phyloP scores from a whole-genome alignment of 495 filamentous ascomycete species.

The Trichodelitschia bisporula region DNA sequence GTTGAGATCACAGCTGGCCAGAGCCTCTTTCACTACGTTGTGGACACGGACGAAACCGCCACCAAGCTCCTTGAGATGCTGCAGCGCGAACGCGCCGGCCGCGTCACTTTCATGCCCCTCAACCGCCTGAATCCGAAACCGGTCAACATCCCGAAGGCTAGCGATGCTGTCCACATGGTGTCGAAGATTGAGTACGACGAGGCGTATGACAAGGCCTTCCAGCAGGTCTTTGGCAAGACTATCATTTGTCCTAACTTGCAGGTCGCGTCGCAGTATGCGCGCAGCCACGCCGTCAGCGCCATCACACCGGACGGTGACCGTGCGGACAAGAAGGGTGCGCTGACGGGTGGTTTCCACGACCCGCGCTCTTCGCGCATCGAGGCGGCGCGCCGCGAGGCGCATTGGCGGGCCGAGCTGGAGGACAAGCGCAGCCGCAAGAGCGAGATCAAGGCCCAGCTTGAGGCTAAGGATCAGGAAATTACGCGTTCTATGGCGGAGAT shows the following conservation, averaged over 20 bases:
- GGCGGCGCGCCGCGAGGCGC: constrained; percentile 50
- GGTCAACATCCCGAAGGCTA: constrained; percentile 55
- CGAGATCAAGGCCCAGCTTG: constrained; percentile 40
- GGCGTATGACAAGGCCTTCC: constrained; percentile 60
- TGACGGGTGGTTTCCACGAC: constrained; percentile 86
- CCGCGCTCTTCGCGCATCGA: constrained; percentile 58
- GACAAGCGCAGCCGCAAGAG: constrained; percentile 27
- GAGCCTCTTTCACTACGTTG: constrained; percentile 89
- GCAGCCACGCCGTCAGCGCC: constrained; percentile 71
- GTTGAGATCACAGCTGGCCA: constrained; percentile 83
- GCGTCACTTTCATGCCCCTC: constrained; percentile 86
- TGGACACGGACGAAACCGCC: constrained; percentile 77
- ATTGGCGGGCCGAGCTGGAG: constrained; percentile 52
- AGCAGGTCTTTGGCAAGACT: constrained; percentile 85
- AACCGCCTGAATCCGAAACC: constrained; percentile 45
- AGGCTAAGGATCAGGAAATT: constrained; percentile 62
- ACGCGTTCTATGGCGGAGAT: constrained; percentile 57
- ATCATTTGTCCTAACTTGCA: constrained; percentile 79
- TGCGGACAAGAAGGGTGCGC: constrained; percentile 76
- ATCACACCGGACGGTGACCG: constrained; percentile 89
- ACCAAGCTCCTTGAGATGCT: constrained; percentile 57
- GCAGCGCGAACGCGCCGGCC: constrained; percentile 54
- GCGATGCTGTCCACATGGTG: constrained; percentile 68
- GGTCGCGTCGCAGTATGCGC: constrained; percentile 67
- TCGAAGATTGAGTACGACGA: constrained; percentile 62